These are phyloP conservation scores for Exidia glandulosa DNA, from an alignment of 768 basidiomycete species.

Conservation along the genomic window DNA sequence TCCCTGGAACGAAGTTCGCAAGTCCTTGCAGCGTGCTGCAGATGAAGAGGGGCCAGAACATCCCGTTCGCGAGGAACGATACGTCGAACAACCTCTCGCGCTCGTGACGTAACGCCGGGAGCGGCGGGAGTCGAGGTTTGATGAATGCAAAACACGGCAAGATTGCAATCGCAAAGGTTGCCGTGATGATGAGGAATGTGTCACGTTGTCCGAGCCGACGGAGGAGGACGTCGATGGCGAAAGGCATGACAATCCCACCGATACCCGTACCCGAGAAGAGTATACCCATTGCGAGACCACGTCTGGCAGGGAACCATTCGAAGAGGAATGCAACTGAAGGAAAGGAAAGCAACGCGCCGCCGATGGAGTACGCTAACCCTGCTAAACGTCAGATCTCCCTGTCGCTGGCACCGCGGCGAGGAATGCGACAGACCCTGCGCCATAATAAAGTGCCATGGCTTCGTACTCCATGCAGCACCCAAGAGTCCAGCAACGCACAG, in stretches of 20 bases:
- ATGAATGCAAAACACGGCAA: neutral
- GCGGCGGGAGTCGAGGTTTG: neutral
- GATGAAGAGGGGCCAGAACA: neutral
- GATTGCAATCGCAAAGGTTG: neutral
- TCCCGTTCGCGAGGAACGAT: neutral
- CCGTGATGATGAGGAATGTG: neutral
- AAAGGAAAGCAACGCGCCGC: neutral
- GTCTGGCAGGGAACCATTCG: neutral
- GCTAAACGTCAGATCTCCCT: neutral
- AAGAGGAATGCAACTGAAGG: neutral
- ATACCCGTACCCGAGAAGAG: neutral
- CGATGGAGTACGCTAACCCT: neutral
- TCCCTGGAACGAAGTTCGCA: neutral
- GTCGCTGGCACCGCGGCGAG: neutral
- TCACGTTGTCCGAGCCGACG: neutral
- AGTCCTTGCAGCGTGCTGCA: neutral
- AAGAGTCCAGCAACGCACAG: neutral
- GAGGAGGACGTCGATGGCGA: neutral
- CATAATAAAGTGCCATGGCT: neutral
- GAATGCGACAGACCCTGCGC: neutral
- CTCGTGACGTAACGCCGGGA: neutral
- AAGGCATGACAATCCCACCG: neutral
- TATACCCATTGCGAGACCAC: neutral
- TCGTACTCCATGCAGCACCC: neutral
- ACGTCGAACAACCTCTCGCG: neutral